Evolutionary conservation across 2,329 filamentous ascomycete genomes (phyloP).

Genomic region (Sporothrix pallida): DNA sequence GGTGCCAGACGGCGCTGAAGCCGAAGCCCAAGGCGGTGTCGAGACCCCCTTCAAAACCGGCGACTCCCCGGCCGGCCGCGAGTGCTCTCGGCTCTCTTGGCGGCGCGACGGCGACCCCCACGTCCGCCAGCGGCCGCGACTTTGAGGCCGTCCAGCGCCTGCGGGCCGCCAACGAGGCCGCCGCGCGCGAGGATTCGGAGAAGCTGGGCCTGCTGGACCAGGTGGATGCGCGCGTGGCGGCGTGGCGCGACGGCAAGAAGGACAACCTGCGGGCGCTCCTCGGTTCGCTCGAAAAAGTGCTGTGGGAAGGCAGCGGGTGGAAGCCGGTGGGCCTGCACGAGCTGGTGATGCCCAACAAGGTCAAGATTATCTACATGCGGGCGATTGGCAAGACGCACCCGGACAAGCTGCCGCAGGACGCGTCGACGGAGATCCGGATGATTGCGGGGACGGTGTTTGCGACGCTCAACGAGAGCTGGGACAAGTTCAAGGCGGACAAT

Average conservation of each 20-base stretch:
- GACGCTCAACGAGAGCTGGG: constrained; percentile 74
- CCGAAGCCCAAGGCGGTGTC: constrained; percentile 62
- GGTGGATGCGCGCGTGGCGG: constrained; percentile 77
- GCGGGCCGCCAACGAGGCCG: constrained; percentile 81
- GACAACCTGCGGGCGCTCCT: constrained; percentile 90
- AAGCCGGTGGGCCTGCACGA: constrained; percentile 96
- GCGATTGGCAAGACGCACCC: constrained; percentile 98
- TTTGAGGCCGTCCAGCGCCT: constrained; percentile 82
- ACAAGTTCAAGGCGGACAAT: constrained; percentile 74
- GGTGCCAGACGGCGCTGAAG: constrained; percentile 85
- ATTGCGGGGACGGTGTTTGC: constrained; percentile 70
- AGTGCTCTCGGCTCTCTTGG: constrained; percentile 40
- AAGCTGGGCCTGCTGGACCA: constrained; percentile 86
- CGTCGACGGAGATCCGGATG: constrained; percentile 68
- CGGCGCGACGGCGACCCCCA: constrained; percentile 40
- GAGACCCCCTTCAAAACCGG: constrained; percentile 17
- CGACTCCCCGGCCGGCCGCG: neutral
- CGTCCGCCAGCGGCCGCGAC: constrained; percentile 52
- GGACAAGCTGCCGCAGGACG: constrained; percentile 79
- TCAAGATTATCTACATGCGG: constrained; percentile 99
- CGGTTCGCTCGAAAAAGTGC: constrained; percentile 82
- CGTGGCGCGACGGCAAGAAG: constrained; percentile 89
- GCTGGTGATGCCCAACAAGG: constrained; percentile 88
- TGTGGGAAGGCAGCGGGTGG: constrained; percentile 94
- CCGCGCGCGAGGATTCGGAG: constrained; percentile 87